Evolutionary conservation across 1,139 yeast species (phyloP), one percentile per base, ranked within the genome.

Genomic region (Yamadazyma oceani): DNA sequence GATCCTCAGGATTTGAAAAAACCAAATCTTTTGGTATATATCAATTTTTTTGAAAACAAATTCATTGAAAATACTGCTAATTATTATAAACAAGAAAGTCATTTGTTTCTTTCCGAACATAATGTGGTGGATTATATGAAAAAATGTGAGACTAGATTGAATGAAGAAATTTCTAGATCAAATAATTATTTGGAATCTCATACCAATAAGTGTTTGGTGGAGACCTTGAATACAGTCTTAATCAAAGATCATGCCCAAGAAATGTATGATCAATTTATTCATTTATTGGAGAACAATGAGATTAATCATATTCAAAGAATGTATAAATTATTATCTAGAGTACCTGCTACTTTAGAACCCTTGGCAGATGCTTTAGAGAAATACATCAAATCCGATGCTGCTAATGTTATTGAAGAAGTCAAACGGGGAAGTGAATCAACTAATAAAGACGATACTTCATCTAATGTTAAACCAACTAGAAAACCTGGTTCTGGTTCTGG

Each of bases 71-170:
- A 78, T 39, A 90, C 98, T 1, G 76, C 73, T 38, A 78, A 73
- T 29, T 92, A 85, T 59, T 92, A 90, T 61, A 65, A 70, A 28
- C 68, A 68, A 34, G 97, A 90, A 60, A 81, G 95, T 35, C 66
- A 70, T 16, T 72, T 72, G 36, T 89, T 81, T 57, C 69, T 92
- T 46, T 64, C 75, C 4, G 76, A 78, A 29, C 85, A 88, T 58
- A 85, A 89, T 50, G 95, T 90, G 35, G 92, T 90, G 27, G 96
- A 88, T 55, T 92, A 92, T 63, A 83, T 92, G 79, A 80, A 78
- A 48, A 87, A 85, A 59, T 95, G 96, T 35, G 90, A 86, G 53
- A 73, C 78, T 33, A 74, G 97, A 46, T 78, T 92, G 34, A 77
- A 78, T 27, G 96, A 89, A 58, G 98, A 92, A 62, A 78, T 83